Conservation (phyloP, 2,329 filamentous ascomycete genomes). For the Trichophaea hybrida region DNA sequence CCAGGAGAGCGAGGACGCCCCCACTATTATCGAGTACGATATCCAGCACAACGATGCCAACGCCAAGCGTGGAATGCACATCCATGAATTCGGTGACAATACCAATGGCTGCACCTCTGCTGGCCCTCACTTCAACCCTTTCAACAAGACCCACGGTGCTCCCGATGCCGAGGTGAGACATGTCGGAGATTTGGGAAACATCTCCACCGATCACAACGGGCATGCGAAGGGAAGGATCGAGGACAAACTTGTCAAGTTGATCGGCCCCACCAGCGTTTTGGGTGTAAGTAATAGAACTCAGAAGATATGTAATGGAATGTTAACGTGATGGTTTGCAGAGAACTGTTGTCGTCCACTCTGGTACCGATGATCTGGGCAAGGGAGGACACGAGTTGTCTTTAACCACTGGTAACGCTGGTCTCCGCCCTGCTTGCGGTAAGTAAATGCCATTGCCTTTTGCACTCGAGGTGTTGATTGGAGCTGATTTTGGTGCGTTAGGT, state of each 20-base stretch:
- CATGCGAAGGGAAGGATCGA: slow-evolving; percentile 66
- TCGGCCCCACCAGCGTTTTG: slow-evolving; percentile 86
- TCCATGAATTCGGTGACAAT: slow-evolving; percentile 98
- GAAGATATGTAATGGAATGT: not conserved
- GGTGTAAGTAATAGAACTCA: slow-evolving; percentile 44
- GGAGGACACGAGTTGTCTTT: slow-evolving; percentile 86
- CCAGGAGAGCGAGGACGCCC: slow-evolving; percentile 66
- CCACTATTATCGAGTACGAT: slow-evolving; percentile 82
- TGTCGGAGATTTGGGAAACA: slow-evolving; percentile 94
- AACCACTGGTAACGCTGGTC: slow-evolving; percentile 94
- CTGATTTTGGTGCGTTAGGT: not conserved
- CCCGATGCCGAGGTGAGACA: slow-evolving; percentile 72
- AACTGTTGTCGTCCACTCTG: slow-evolving; percentile 84
- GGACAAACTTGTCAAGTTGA: slow-evolving; percentile 85
- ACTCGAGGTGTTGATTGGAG: not conserved
- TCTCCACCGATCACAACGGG: slow-evolving; percentile 86
- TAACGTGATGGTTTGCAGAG: slow-evolving; percentile 42
- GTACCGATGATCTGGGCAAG: slow-evolving; percentile 93
- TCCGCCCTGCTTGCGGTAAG: slow-evolving; percentile 85
- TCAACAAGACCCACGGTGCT: slow-evolving; percentile 80
- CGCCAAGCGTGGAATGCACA: slow-evolving; percentile 93
- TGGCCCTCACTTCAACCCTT: slow-evolving; percentile 97
- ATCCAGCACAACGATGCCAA: slow-evolving; percentile 86
- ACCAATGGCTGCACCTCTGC: slow-evolving; percentile 99
- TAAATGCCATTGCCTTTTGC: slow-evolving; percentile 13